Evolutionary conservation across 2,329 filamentous ascomycete species (phyloP).

Genomic region (Pezicula neosporulosa): DNA sequence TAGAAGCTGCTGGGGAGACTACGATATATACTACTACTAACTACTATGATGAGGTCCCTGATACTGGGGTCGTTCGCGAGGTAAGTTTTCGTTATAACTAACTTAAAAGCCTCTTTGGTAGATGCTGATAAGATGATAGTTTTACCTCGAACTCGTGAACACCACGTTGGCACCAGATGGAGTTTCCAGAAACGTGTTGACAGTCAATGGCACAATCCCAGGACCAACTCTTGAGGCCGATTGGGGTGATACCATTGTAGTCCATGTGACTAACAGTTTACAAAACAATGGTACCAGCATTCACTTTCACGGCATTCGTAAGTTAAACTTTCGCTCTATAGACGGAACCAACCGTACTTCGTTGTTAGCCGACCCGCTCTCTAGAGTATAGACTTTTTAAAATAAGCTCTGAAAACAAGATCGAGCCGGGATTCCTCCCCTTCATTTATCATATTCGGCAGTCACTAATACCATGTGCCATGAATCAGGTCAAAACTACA

Average conservation of each 20-base stretch:
- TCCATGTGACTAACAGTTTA: conserved; percentile 1
- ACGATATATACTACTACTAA: conserved; percentile 42
- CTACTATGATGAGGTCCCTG: conserved; percentile 31
- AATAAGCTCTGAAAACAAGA: too few relatives aligned
- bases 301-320: conserved; percentile 46
- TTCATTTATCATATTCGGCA: too few relatives aligned
- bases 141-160: conserved; percentile 20
- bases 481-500: conserved; percentile 12
- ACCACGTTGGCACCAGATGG: conserved; percentile 28
- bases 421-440: too few relatives aligned
- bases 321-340: conserved; percentile 18
- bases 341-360: too few relatives aligned
- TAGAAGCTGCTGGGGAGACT: conserved; percentile 40
- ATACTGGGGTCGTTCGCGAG: conserved; percentile 45
- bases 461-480: too few relatives aligned
- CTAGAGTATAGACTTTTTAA: too few relatives aligned
- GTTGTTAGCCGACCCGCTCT: too few relatives aligned
- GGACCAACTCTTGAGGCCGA: conserved; percentile 29
- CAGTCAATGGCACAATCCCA: conserved; percentile 29
- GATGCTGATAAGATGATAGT: neutral
- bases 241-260: conserved; percentile 37
- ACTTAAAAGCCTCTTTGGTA: too few relatives aligned
- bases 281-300: conserved; percentile 33
- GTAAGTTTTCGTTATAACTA: too few relatives aligned
- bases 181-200: conserved; percentile 20